phyloP scores from a whole-genome alignment of 495 filamentous ascomycete species.

The Thermochaetoides thermophila region DNA sequence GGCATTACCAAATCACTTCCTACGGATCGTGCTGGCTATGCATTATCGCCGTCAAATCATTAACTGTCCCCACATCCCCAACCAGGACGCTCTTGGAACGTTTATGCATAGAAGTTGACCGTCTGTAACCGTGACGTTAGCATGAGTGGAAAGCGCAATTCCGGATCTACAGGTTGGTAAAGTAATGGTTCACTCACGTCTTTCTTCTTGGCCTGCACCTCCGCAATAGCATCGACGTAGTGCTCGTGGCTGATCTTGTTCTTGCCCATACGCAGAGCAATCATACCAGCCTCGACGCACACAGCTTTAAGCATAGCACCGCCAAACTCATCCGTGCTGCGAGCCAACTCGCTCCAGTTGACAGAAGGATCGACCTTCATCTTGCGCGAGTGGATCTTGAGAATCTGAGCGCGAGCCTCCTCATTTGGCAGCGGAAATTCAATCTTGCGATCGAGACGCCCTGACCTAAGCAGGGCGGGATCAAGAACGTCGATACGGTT shows the following conservation, averaged over 20 bases:
- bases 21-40: too few species aligned
- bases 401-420: slow-evolving; percentile 91
- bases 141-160: too few species aligned
- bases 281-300: slow-evolving; percentile 98
- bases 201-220: slow-evolving; percentile 98
- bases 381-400: slow-evolving; percentile 94
- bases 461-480: slow-evolving; percentile 82
- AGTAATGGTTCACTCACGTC: slow-evolving; percentile 55
- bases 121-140: too few species aligned
- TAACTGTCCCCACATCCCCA: not conserved
- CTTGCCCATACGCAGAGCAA: slow-evolving; percentile 81
- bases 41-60: too few species aligned
- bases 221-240: slow-evolving; percentile 95
- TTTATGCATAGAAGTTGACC: slow-evolving; percentile 46
- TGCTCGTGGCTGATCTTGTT: slow-evolving; percentile 95
- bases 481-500: slow-evolving; percentile 97
- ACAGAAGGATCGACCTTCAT: slow-evolving; percentile 91
- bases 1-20: too few species aligned
- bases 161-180: too few species aligned
- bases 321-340: slow-evolving; percentile 98
- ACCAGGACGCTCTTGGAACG: slow-evolving; percentile 11
- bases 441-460: slow-evolving; percentile 95
- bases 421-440: slow-evolving; percentile 99
- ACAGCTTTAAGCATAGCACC: slow-evolving; percentile 96
- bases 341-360: slow-evolving; percentile 92